phyloP scores from a whole-genome alignment of 75 land plant genomes.

The Picea sitchensis region DNA sequence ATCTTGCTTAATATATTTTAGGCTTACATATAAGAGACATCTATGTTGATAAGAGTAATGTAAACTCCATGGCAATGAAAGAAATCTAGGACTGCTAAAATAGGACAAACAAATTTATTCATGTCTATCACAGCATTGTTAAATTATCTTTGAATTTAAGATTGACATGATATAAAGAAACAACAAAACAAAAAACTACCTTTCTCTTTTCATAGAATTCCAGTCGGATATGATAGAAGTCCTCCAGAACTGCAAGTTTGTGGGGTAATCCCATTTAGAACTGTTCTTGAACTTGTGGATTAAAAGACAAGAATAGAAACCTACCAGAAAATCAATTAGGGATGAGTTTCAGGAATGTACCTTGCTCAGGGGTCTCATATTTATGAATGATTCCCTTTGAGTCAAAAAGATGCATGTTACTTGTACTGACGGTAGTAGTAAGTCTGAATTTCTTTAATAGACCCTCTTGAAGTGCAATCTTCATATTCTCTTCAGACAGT shows the following conservation, averaged over 20 bases:
- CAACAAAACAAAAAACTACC: slow-evolving; percentile 22
- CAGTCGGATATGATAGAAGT: slow-evolving; percentile 68
- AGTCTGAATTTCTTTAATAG: slow-evolving; percentile 90
- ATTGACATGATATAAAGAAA: too few relatives aligned
- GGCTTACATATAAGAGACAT: too few relatives aligned
- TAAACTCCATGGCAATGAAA: too few relatives aligned
- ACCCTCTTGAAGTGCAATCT: slow-evolving; percentile 69
- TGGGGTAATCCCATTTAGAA: slow-evolving; percentile 5
- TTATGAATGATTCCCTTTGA: slow-evolving; percentile 73
- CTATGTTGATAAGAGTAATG: too few relatives aligned
- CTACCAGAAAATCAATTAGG: background rate
- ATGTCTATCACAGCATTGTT: too few relatives aligned
- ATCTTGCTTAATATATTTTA: too few relatives aligned
- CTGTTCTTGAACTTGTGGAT: background rate
- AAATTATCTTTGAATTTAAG: too few relatives aligned
- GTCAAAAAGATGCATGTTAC: slow-evolving; percentile 98
- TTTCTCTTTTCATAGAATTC: slow-evolving; percentile 88
- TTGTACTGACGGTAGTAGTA: slow-evolving; percentile 89
- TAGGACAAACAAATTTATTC: too few relatives aligned
- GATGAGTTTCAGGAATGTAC: slow-evolving; percentile 39
- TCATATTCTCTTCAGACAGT: slow-evolving; percentile 75
- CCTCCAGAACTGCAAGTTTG: slow-evolving; percentile 72
- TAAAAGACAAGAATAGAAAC: background rate
- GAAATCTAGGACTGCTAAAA: too few relatives aligned
- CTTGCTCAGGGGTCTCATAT: slow-evolving; percentile 92